Conservation (phyloP, 2,329 filamentous ascomycete species). For the Cryphonectria japonica region DNA sequence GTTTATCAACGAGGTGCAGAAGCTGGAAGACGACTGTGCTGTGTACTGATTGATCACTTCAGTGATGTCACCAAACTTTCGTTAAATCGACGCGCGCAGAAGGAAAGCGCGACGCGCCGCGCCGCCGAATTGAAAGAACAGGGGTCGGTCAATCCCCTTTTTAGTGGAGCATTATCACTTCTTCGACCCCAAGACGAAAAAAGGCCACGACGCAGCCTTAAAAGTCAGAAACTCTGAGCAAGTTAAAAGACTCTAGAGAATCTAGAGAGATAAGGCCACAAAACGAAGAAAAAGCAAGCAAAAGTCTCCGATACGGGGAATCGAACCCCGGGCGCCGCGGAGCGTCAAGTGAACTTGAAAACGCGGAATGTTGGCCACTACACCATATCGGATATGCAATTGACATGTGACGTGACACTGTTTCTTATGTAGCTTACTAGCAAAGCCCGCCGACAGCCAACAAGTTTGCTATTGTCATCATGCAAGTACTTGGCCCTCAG, state of each 20-base stretch:
- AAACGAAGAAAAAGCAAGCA: constrained; percentile 11
- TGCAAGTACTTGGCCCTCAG: not conserved
- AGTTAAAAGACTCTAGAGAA: not conserved
- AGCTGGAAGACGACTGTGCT: not conserved
- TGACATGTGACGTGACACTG: not conserved
- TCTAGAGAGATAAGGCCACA: not conserved
- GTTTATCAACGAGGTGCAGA: not conserved
- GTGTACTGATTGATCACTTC: not conserved
- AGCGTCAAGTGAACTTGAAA: constrained; percentile 21
- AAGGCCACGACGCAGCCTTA: not conserved
- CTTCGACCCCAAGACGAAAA: not conserved
- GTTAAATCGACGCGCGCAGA: constrained; percentile 26
- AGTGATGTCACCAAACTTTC: constrained; percentile 34
- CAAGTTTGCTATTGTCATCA: not conserved
- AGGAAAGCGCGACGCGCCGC: constrained; percentile 24
- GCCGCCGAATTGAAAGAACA: not conserved
- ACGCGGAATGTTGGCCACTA: constrained; percentile 31
- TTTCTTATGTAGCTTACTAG: not conserved
- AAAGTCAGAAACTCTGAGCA: not conserved
- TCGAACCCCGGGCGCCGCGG: constrained; percentile 33
- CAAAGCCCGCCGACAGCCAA: not conserved
- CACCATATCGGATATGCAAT: constrained; percentile 27
- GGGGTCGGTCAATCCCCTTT: not conserved
- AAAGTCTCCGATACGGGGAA: constrained; percentile 32
- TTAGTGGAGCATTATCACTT: not conserved